Evolutionary conservation across 805 yeast species (phyloP), one percentile per base, ranked within the genome.

Genomic region (Yamadazyma kitorensis): DNA sequence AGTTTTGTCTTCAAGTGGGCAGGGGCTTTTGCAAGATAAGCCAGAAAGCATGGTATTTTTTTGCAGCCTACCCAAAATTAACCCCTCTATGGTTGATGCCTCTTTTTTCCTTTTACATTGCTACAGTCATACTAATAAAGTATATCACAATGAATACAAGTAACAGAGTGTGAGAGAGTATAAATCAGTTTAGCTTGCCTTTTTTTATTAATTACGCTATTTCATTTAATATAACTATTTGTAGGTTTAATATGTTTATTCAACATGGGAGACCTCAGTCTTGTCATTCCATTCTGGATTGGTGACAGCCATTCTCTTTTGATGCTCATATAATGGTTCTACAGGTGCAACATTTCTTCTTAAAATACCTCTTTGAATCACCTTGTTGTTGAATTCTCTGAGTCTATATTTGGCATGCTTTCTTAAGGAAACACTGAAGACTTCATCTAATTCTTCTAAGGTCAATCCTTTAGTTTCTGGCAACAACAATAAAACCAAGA

Each of bases 371-470:
- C 68, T 64, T 53, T 73, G 73, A 52, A 79, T 41, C 41, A 66
- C 59, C 47, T 72, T 70, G 20, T 35, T 26, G 56, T 52, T 40
- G 27, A 67, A 41, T 33, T 53, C 46, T 34, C 44, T 45, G 10
- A 59, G 48, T 40, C 67, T 65, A 51, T 59, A 65, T 35, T 28
- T 44, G 8, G 86, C 82, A 47, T 81, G 85, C 34, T 70, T 60
- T 37, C 58, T 39, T 29, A 73, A 48, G 9, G 82, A 73, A 12
- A 81, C 82, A 30, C 70, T 66, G 53, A 83, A 84, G 11, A 83
- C 84, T 30, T 78, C 80, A 52, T 83, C 91, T 51, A 83, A 68
- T 55, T 83, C 87, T 59, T 84, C 93, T 49, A 83, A 72, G 0
- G 91, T 80, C 43, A 79, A 71, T 17, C 77, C 78, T 31, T 52